Conservation (phyloP, 2,329 filamentous ascomycete species). For the Aspergillus cejpii region DNA sequence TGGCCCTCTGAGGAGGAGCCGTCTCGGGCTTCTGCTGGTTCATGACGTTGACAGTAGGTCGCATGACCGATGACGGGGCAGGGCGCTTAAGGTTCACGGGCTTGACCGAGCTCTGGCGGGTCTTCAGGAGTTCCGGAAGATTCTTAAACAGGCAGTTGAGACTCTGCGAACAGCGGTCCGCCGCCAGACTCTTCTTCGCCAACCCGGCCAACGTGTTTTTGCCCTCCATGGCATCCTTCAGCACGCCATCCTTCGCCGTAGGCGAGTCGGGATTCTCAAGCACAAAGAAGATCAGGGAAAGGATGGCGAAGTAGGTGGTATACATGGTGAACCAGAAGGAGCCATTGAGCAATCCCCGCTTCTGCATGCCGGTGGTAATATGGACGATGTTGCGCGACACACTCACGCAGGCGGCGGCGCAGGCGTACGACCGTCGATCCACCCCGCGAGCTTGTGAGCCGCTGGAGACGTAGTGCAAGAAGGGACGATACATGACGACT, state of each 20-base stretch:
- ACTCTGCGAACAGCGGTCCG: conserved; percentile 73
- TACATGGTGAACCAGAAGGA: conserved; percentile 65
- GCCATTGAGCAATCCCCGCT: conserved; percentile 53
- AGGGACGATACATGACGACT: conserved; percentile 59
- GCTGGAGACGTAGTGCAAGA: conserved; percentile 57
- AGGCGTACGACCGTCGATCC: conserved; percentile 59
- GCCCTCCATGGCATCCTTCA: conserved; percentile 78
- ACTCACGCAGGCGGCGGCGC: conserved; percentile 59
- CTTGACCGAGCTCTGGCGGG: conserved; percentile 43
- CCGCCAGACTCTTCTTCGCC: conserved; percentile 77
- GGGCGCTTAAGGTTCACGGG: conserved; percentile 47
- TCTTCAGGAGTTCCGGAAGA: conserved; percentile 65
- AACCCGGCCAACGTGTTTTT: conserved; percentile 74
- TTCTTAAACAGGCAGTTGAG: conserved; percentile 75
- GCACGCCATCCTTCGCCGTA: conserved; percentile 61
- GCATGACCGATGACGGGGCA: conserved; percentile 26
- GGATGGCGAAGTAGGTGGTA: conserved; percentile 60
- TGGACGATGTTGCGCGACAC: conserved; percentile 61
- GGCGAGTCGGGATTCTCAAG: conserved; percentile 57
- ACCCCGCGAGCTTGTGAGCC: conserved; percentile 46
- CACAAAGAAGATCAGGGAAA: conserved; percentile 58
- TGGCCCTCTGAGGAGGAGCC: conserved; percentile 31
- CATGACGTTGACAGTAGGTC: conserved; percentile 8
- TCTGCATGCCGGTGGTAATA: conserved; percentile 59
- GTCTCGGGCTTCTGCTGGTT: conserved; percentile 16